phyloP scores from a whole-genome alignment of 345 rosid species.

The Eucalyptus caleyi region DNA sequence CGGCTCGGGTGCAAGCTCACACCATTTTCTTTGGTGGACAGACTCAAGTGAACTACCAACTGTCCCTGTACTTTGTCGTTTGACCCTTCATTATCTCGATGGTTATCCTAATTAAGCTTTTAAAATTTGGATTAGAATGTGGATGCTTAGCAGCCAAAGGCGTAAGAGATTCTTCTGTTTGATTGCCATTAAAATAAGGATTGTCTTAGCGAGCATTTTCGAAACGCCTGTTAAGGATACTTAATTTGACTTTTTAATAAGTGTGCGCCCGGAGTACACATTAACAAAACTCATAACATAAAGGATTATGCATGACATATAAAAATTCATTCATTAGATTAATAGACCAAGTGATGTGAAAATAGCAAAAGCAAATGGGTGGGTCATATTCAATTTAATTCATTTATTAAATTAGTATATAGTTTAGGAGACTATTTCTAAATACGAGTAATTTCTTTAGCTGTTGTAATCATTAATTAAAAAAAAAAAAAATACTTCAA shows the following conservation, averaged over 20 bases:
- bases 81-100: neutral
- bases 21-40: neutral
- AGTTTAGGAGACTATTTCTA: neutral
- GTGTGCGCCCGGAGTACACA: neutral
- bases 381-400: neutral
- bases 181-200: neutral
- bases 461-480: neutral
- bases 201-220: neutral
- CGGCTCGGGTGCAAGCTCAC: neutral
- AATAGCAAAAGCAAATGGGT: neutral
- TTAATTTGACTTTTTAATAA: neutral
- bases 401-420: neutral
- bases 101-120: neutral
- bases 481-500: neutral
- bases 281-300: neutral
- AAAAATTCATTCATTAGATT: neutral
- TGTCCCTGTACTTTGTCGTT: neutral
- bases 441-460: too few species aligned
- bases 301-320: neutral
- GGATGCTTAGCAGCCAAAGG: neutral
- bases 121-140: neutral
- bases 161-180: neutral
- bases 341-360: neutral
- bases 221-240: neutral
- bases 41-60: neutral